These are phyloP conservation scores for Scleroderma bovista DNA, from an alignment of 768 basidiomycete species.

Conservation along the genomic window DNA sequence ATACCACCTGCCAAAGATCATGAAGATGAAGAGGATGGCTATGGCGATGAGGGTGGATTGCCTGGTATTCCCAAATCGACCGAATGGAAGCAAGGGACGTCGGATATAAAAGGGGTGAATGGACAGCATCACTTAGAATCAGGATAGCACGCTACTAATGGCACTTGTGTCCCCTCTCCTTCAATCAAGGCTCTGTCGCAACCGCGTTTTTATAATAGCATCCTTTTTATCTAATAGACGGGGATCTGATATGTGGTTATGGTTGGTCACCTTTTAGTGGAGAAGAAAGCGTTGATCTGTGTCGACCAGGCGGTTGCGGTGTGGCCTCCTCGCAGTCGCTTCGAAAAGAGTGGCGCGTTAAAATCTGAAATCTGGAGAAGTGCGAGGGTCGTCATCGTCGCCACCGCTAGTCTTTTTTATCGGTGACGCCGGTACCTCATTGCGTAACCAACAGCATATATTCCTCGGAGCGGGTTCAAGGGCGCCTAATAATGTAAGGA, in stretches of 20 bases:
- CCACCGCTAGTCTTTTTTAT: conserved; percentile 11
- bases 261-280: conserved; percentile 6
- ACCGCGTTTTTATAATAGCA: conserved; percentile 16
- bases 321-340: conserved; percentile 25
- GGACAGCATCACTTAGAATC: conserved; percentile 16
- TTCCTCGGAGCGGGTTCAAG: conserved; percentile 7
- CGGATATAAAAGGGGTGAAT: conserved; percentile 9
- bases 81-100: conserved; percentile 16
- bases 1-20: conserved; percentile 13
- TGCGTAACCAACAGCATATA: conserved; percentile 14
- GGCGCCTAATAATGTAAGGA: conserved; percentile 20
- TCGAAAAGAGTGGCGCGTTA: conserved; percentile 4
- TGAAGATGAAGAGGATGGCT: conserved; percentile 24
- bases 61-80: conserved; percentile 4
- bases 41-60: conserved; percentile 12
- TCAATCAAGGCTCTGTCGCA: conserved; percentile 21
- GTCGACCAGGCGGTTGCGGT: conserved; percentile 24
- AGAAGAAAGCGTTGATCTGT: conserved; percentile 15
- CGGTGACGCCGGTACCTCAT: conserved; percentile 17
- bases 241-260: conserved; percentile 27
- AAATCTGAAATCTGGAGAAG: background rate
- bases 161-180: conserved; percentile 6
- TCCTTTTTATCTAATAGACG: conserved; percentile 32
- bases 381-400: background rate
- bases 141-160: conserved; percentile 16